These are phyloP conservation scores for Parafenestella ontariensis DNA, from an alignment of 2,329 filamentous ascomycete genomes.

Conservation along the genomic window DNA sequence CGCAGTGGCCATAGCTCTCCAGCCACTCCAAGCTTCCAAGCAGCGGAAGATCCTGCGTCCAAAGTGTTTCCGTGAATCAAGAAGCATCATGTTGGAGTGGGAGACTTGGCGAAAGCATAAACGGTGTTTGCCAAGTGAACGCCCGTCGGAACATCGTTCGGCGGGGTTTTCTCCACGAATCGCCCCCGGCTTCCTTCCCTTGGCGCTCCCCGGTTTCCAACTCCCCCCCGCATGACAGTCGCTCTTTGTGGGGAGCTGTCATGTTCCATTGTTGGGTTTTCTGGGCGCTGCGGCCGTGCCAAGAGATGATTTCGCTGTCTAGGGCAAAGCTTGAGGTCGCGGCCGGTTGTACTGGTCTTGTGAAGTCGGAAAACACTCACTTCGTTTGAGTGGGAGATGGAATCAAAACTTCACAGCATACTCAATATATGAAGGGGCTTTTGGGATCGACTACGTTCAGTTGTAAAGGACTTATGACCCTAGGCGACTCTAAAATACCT, in stretches of 20 bases:
- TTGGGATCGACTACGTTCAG: too few species aligned
- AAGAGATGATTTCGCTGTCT: not conserved
- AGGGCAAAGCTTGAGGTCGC: not conserved
- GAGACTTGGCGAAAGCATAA: conserved; percentile 14
- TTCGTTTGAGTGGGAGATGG: too few species aligned
- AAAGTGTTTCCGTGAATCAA: conserved; percentile 23
- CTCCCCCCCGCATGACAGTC: not conserved
- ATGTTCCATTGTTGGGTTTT: not conserved
- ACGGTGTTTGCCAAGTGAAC: conserved; percentile 17
- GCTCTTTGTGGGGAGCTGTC: conserved; percentile 3
- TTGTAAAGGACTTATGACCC: too few species aligned
- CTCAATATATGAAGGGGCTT: too few species aligned
- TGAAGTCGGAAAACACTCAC: too few species aligned
- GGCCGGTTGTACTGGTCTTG: not conserved
- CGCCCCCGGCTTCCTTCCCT: conserved; percentile 2
- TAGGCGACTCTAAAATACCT: too few species aligned
- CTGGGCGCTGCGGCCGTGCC: not conserved
- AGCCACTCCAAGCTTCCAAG: not conserved
- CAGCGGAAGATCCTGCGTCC: conserved; percentile 8
- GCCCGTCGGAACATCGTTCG: conserved; percentile 4
- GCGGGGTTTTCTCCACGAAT: conserved; percentile 23
- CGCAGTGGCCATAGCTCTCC: conserved; percentile 8
- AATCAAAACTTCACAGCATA: too few species aligned
- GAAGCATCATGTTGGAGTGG: conserved; percentile 3
- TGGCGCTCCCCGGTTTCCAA: not conserved